Base-by-base conservation (phyloP, 2,329 filamentous ascomycete species). In the Elsinoe fawcettii region DNA sequence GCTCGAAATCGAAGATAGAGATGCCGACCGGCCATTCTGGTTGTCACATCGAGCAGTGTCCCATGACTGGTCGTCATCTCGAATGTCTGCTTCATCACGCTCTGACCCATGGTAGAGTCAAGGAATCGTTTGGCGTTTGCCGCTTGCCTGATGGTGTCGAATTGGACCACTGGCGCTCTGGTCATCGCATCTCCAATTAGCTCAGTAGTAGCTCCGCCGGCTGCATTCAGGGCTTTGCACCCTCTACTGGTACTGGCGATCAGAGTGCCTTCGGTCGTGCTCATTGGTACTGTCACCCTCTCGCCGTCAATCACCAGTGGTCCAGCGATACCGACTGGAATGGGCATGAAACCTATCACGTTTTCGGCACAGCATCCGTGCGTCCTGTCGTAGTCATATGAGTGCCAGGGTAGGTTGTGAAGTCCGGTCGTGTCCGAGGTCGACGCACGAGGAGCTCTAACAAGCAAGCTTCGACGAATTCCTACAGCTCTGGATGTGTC, bases 1-100 rank as follows among this genome's bases (percentile, higher is more conserved):
- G 91, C 95, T 80, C 93, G 95, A 81, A 96, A 96, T 22, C 91
- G 87, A 62, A 95, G 90, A 69, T 91, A 96, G 41, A 96, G 80
- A 70, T 95, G 88, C 9, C 90, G 96, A 37, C 91, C 91, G 4
- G 91, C 90, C 58, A 96, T 78, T 1, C 90, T 87, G 27, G 90
- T 95, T 78, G 92, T 95, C 80, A 96, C 86, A 23, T 77, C 78
- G 68, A 92, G 86, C 6, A 96, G 79, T 63, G 90, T 84, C 51
- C 91, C 91, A 66, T 95, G 96, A 63, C 90, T 84, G 67, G 86
- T 91, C 1, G 91, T 96, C 1, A 89, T 95, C 78, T 96, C 90
- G 78, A 96, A 96, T 1, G 91, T 90, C 64, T 84, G 82, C 70
- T 85, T 91, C 86, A 96, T 93, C 22, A 77, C 77, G 55, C 71